Evolutionary conservation across 768 basidiomycete genomes (phyloP).

Genomic region (Jaapia argillacea): DNA sequence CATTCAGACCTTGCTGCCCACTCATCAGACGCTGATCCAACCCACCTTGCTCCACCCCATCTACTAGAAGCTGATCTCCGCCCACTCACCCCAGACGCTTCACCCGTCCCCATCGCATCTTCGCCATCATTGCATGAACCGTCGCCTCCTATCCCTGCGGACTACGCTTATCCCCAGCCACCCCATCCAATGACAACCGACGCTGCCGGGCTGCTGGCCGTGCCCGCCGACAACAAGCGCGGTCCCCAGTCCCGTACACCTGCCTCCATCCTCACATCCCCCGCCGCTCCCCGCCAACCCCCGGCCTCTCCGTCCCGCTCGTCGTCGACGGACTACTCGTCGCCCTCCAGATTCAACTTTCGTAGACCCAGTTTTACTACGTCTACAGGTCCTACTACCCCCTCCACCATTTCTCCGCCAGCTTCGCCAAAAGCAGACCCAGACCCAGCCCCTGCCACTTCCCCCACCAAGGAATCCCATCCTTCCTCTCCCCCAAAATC

Average conservation of each 20-base stretch:
- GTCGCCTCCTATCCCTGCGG: no score
- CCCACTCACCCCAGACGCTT: no score
- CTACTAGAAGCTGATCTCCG: no score
- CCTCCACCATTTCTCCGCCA: background rate
- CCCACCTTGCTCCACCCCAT: no score
- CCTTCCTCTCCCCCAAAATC: slow-evolving; percentile 5
- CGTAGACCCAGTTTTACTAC: background rate
- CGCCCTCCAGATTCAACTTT: background rate
- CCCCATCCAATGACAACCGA: no score
- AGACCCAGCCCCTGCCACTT: slow-evolving; percentile 3
- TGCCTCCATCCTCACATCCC: background rate
- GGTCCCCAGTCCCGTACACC: slow-evolving; percentile 5
- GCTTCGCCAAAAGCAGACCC: background rate
- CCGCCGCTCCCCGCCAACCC: slow-evolving; percentile 6
- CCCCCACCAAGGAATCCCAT: background rate
- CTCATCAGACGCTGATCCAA: no score
- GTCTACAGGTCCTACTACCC: no score
- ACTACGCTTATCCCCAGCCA: no score
- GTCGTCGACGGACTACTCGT: background rate
- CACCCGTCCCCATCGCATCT: no score
- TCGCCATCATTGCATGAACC: no score
- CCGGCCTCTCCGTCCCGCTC: slow-evolving; percentile 1
- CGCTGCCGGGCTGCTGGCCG: no score
- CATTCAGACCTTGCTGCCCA: no score
- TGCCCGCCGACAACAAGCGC: background rate